These are phyloP conservation scores for Danielia reshetovae DNA, from an alignment of 805 yeast genomes.

Conservation along the genomic window DNA sequence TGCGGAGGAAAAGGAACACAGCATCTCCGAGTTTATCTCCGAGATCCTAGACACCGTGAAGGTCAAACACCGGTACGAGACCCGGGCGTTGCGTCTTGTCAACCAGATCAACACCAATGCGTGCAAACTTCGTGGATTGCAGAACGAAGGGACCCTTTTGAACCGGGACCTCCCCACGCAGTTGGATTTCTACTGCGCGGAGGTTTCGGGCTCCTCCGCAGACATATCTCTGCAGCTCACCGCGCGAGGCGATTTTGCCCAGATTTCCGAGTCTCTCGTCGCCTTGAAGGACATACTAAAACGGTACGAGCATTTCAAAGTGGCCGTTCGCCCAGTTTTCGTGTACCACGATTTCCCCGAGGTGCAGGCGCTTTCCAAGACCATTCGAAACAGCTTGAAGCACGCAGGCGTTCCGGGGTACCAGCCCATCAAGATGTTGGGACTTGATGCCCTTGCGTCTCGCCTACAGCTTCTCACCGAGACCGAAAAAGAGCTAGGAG, in stretches of 20 bases:
- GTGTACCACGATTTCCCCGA: conserved; percentile 14
- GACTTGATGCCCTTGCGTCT: conserved; percentile 5
- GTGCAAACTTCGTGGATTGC: conserved; percentile 3
- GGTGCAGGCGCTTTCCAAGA: conserved; percentile 8
- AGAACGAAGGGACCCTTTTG: background rate
- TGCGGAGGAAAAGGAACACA: conserved; percentile 1
- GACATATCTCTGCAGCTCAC: background rate
- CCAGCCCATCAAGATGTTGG: conserved; percentile 12
- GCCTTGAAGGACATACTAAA: background rate
- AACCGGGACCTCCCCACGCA: background rate
- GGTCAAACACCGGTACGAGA: conserved; percentile 28
- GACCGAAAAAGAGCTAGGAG: conserved; percentile 2
- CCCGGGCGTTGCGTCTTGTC: conserved; percentile 24
- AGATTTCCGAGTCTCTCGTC: background rate
- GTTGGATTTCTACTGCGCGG: conserved; percentile 4
- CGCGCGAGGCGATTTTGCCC: background rate
- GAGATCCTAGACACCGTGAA: conserved; percentile 13
- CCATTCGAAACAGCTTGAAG: conserved; percentile 6
- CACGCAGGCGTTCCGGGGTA: conserved; percentile 11
- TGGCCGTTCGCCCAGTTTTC: conserved; percentile 5
- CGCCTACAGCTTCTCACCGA: conserved; percentile 5
- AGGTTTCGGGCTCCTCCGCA: background rate
- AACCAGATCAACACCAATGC: conserved; percentile 20
- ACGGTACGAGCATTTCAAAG: conserved; percentile 3
- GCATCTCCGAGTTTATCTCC: conserved; percentile 5